Evolutionary conservation across 371 early-diverging fungal genomes (phyloP), one percentile per base, ranked within the genome.

Genomic region (Mucor indicus): DNA sequence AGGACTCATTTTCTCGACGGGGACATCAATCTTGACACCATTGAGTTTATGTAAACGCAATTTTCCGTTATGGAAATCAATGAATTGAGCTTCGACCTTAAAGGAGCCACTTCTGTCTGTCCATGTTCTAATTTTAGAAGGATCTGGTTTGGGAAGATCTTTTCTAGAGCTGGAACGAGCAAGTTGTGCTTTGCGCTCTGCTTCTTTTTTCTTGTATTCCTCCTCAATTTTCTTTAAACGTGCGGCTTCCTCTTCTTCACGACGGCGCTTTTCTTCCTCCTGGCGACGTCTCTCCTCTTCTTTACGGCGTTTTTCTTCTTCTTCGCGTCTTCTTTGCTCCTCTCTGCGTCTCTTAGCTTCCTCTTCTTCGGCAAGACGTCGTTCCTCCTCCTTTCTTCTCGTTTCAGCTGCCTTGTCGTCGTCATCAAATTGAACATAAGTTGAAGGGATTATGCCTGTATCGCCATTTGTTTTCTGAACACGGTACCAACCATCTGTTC

Each of bases 1-100:
- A 20, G 59, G 57, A 15, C 84, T 80, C 72, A 97, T 86, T 57
- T 95, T 95, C 11, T 89, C 86, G 23, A 93, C 65, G 3, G 94
- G 91, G 1, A 97, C 97, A 40, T 84, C 89, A 60, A 97, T 95
- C 53, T 86, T 93, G 56, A 92, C 93, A 45, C 94, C 94, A 62
- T 97, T 97, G 21, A 85, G 65, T 62, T 97, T 97, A 75, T 92
- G 93, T 37, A 97, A 64, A 23, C 93, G 86, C 23, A 93, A 87
- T 55, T 91, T 90, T 47, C 88, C 90, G 38, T 89, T 85, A 33
- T 83, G 75, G 37, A 77, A 75, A 19, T 79, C 75, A 20, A 96
- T 44, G 41, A 86, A 92, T 52, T 91, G 87, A 5, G 98, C 98
- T 35, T 94, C 91, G 1, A 95, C 95, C 44, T 83, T 90, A 75